Percentiles rank a stretch among this genome's conserved stretches.
Conservation (phyloP, 768 basidiomycete species). For the Tremella yokohamensis region DNA sequence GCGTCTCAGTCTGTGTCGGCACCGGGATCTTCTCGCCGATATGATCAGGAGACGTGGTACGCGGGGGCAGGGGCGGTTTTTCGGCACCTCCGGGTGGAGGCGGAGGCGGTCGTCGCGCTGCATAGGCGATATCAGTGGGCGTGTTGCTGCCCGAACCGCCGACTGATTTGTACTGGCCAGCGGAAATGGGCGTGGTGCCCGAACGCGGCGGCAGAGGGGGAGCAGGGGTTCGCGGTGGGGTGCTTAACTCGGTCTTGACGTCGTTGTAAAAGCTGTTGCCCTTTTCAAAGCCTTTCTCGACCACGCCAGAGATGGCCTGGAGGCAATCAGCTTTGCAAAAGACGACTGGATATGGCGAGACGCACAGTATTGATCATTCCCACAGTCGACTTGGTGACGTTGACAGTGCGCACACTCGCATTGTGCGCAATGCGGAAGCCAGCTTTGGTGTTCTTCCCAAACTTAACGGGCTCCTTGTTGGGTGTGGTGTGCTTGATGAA, state of each 20-base stretch:
- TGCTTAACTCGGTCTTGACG: background rate
- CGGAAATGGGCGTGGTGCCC: background rate
- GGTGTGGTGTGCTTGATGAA: constrained; percentile 63
- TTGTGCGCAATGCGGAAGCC: constrained; percentile 63
- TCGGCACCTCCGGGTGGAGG: background rate
- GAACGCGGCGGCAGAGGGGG: constrained; percentile 7
- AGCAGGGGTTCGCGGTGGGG: background rate
- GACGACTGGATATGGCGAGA: constrained; percentile 3
- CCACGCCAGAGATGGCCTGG: constrained; percentile 37
- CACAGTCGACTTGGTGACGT: constrained; percentile 64
- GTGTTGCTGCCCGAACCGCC: too few species aligned
- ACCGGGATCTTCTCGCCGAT: constrained; percentile 11
- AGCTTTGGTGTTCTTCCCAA: constrained; percentile 62
- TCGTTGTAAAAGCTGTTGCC: constrained; percentile 7
- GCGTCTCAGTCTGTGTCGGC: constrained; percentile 12
- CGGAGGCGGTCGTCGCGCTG: background rate
- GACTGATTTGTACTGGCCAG: too few species aligned
- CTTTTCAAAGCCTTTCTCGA: constrained; percentile 30
- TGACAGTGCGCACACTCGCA: constrained; percentile 64
- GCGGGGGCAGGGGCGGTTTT: background rate
- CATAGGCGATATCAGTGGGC: too few species aligned
- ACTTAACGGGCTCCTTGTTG: constrained; percentile 58
- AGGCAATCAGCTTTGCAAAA: constrained; percentile 1
- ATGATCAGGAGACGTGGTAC: constrained; percentile 1
- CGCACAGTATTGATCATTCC: constrained; percentile 57